phyloP scores from a whole-genome alignment of 2,329 filamentous ascomycete genomes.

The Sporothrix protearum region DNA sequence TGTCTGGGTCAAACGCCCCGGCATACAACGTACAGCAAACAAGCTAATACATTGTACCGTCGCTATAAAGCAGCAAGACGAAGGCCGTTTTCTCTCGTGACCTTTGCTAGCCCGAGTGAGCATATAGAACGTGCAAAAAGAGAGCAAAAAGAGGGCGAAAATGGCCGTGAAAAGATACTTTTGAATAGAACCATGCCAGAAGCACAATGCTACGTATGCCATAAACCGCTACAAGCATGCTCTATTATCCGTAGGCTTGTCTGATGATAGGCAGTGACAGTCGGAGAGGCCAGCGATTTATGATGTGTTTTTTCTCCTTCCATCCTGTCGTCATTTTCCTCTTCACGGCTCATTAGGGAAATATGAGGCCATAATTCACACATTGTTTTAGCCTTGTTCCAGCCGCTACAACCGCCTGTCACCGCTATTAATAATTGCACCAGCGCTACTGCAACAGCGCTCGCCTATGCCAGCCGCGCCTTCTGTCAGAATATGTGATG shows the following conservation, averaged over 20 bases:
- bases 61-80: no score
- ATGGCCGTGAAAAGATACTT: background rate
- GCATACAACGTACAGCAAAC: background rate
- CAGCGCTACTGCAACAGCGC: background rate
- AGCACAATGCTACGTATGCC: background rate
- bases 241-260: background rate
- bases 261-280: background rate
- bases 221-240: background rate
- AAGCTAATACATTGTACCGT: background rate
- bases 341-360: background rate
- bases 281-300: background rate
- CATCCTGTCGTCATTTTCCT: background rate
- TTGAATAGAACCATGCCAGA: background rate
- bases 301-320: background rate
- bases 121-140: background rate
- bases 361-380: background rate
- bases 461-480: background rate
- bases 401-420: background rate
- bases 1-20: background rate
- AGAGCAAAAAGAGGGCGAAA: no score
- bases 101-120: background rate
- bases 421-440: no score
- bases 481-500: no score
- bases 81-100: background rate
- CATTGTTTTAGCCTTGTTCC: background rate